These are phyloP conservation scores for Aspergillus fischeri DNA, from an alignment of 2,329 filamentous ascomycete species.

Conservation along the genomic window DNA sequence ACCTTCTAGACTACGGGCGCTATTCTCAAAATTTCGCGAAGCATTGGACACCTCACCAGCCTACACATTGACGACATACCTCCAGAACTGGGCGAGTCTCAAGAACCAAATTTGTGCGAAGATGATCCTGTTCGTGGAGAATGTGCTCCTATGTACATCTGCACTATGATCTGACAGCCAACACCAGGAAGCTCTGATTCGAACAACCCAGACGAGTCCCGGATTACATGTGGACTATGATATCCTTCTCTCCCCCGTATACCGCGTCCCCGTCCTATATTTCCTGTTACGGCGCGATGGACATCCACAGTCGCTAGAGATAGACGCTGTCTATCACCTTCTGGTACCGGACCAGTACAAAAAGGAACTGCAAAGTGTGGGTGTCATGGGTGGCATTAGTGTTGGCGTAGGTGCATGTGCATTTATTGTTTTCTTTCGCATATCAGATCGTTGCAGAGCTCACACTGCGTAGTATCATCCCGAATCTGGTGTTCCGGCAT, in stretches of 20 bases:
- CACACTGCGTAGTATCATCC: slow-evolving; percentile 69
- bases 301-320: slow-evolving; percentile 52
- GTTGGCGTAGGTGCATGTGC: slow-evolving; percentile 60
- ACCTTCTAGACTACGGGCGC: slow-evolving; percentile 21
- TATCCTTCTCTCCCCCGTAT: slow-evolving; percentile 70
- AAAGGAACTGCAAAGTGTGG: slow-evolving; percentile 55
- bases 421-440: slow-evolving; percentile 5
- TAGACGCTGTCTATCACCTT: slow-evolving; percentile 67
- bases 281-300: slow-evolving; percentile 62
- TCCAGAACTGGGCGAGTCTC: slow-evolving; percentile 8
- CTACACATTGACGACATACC: slow-evolving; percentile 7
- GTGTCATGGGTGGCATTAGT: slow-evolving; percentile 69
- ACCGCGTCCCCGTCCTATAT: slow-evolving; percentile 71
- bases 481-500: slow-evolving; percentile 68
- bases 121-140: slow-evolving; percentile 28
- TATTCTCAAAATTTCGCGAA: slow-evolving; percentile 29
- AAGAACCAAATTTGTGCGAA: slow-evolving; percentile 18
- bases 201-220: slow-evolving; percentile 26
- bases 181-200: slow-evolving; percentile 42
- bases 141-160: slow-evolving; percentile 3
- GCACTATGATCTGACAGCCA: slow-evolving; percentile 26
- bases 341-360: slow-evolving; percentile 66
- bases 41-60: slow-evolving; percentile 11
- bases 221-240: slow-evolving; percentile 62
- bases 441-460: slow-evolving; percentile 25